phyloP scores from a whole-genome alignment of 2,329 filamentous ascomycete species.

The Colletotrichum endophyticum region DNA sequence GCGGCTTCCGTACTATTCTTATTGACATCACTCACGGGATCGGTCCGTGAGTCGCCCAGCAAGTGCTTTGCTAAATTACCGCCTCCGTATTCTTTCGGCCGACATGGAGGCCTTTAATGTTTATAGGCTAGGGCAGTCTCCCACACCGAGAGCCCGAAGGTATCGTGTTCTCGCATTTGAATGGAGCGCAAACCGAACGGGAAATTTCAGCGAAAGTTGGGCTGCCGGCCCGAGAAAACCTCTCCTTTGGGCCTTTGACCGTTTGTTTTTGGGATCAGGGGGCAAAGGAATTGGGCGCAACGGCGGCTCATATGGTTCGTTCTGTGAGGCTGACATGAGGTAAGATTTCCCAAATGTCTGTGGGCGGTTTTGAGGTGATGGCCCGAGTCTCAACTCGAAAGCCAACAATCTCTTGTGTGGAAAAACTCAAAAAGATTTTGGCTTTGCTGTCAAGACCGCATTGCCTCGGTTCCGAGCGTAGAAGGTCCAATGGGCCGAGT shows the following conservation, averaged over 20 bases:
- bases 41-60: neutral
- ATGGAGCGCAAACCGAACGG: neutral
- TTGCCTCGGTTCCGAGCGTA: neutral
- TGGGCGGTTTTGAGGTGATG: neutral
- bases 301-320: neutral
- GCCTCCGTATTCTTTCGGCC: neutral
- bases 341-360: neutral
- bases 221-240: neutral
- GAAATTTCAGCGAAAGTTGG: neutral
- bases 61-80: neutral
- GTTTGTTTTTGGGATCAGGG: neutral
- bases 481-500: neutral
- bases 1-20: neutral
- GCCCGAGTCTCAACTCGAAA: neutral
- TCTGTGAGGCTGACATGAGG: neutral
- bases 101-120: neutral
- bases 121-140: neutral
- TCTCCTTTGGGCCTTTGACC: neutral
- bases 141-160: neutral
- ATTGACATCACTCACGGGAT: neutral
- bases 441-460: neutral
- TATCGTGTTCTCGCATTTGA: neutral
- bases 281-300: neutral
- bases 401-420: neutral
- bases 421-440: neutral